phyloP scores from a whole-genome alignment of 140 eudicot species.

The Senecio squalidus region DNA sequence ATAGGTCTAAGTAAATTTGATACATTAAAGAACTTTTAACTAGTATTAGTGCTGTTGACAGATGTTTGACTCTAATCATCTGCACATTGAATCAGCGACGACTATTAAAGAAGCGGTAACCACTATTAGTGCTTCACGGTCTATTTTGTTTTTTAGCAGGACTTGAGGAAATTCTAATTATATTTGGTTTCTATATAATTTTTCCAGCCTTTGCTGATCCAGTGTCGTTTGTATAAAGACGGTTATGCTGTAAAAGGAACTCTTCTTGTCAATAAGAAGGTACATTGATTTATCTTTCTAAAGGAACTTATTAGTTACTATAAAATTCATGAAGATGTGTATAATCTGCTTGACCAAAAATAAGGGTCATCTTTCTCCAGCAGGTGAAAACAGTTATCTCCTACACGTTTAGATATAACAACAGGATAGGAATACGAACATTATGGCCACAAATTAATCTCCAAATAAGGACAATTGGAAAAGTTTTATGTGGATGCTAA shows the following conservation, averaged over 20 bases:
- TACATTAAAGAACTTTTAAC: conserved; percentile 14
- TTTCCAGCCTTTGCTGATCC: conserved; percentile 60
- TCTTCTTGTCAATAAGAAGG: conserved; percentile 62
- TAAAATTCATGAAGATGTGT: not conserved
- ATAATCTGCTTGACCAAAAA: not conserved
- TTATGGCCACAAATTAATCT: too few relatives aligned
- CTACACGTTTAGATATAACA: not conserved
- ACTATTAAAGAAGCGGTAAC: conserved; percentile 37
- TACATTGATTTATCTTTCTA: conserved; percentile 7
- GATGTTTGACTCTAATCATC: conserved; percentile 26
- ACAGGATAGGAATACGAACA: not conserved
- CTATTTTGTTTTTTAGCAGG: not conserved
- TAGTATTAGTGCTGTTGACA: not conserved
- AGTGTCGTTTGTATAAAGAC: conserved; percentile 51
- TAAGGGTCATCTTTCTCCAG: not conserved
- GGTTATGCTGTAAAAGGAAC: conserved; percentile 78
- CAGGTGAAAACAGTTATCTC: not conserved
- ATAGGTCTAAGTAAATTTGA: too few relatives aligned
- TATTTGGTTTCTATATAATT: not conserved
- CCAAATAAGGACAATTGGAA: too few relatives aligned
- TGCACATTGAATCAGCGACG: conserved; percentile 14
- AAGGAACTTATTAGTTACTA: not conserved
- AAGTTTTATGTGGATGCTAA: conserved; percentile 2
- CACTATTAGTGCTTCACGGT: not conserved
- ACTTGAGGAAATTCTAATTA: not conserved